These are phyloP conservation scores for Fraxinus latifolia DNA, from an alignment of 305 asterid species.

Conservation along the genomic window DNA sequence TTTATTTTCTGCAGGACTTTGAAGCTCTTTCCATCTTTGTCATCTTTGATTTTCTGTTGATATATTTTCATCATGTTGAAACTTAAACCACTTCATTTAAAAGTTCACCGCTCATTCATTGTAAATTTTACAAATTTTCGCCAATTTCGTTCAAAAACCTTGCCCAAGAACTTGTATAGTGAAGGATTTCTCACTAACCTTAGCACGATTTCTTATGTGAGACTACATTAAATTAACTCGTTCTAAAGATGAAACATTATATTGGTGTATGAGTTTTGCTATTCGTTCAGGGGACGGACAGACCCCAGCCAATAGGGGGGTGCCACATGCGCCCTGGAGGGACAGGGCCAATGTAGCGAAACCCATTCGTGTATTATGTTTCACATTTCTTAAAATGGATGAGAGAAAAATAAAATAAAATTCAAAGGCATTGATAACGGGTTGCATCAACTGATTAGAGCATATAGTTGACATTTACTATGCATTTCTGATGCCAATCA, in stretches of 20 bases:
- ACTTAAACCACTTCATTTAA: not conserved
- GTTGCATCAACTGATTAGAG: not conserved
- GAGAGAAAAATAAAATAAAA: not conserved
- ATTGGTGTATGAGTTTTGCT: not conserved
- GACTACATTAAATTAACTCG: not conserved
- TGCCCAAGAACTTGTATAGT: not conserved
- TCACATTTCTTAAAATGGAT: not conserved
- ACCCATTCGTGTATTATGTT: not conserved
- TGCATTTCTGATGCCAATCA: not conserved
- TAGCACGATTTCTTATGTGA: not conserved
- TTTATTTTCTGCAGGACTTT: slow-evolving; percentile 15
- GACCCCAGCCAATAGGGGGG: not conserved
- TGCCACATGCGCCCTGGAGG: not conserved
- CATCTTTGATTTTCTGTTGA: not conserved
- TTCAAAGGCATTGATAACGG: not conserved
- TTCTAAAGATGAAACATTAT: not conserved
- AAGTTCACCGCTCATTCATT: not conserved
- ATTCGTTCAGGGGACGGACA: not conserved
- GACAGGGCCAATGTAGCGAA: not conserved
- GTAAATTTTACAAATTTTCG: not conserved
- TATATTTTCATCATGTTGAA: not conserved
- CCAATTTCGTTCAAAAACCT: not conserved
- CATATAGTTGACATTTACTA: not conserved
- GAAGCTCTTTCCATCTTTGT: not conserved
- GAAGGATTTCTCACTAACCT: not conserved